Base-by-base conservation (phyloP, 208 protist species). In the Trichomonas tenax region DNA sequence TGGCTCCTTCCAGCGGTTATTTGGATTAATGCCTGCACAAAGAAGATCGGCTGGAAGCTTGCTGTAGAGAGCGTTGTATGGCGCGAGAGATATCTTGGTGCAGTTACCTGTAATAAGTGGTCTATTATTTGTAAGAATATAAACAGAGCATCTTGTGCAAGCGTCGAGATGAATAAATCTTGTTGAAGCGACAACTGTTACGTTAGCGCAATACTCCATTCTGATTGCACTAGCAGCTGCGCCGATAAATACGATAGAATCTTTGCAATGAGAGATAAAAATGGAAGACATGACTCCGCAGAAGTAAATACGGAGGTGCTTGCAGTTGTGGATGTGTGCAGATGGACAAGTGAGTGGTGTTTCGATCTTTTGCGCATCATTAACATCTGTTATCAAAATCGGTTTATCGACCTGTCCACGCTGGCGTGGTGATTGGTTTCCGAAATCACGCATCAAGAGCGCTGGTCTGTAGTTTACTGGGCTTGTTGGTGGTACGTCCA, bases 91-190 rank as follows among this genome's bases (percentile, higher is more conserved):
- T 34, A 93, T 34, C 40, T 40, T 48, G 0, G 86, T 41, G n/a
- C 86, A 51, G 86, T 93, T 93, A 34, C 86, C 44, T 58, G 86
- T 93, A 93, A 93, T 26, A 93, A 93, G 23, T 17, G 86, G 86
- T 4, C 44, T 23, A 9, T 41, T 93, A 51, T 93, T 93, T 14
- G 36, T 51, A n/a, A 93, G 44, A 26, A 93, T 34, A 51, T 93
- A 93, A 51, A 26, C 17, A 4, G 44, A 34, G 31, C 86, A 93
- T 31, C 86, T 23, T 58, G 23, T 34, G 86, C 86, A 93, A 51
- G 86, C 86, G n/a, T 93, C 86, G 38, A 93, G 40, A 93, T 93
- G 86, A 36, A 41, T 44, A 41, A 93, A 48, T 14, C 86, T 23
- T 51, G 86, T 58, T 8, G 86, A 41, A 38, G n/a, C 23, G n/a